Conservation (phyloP, 768 basidiomycete genomes). For the Tylopilus subfusipes region DNA sequence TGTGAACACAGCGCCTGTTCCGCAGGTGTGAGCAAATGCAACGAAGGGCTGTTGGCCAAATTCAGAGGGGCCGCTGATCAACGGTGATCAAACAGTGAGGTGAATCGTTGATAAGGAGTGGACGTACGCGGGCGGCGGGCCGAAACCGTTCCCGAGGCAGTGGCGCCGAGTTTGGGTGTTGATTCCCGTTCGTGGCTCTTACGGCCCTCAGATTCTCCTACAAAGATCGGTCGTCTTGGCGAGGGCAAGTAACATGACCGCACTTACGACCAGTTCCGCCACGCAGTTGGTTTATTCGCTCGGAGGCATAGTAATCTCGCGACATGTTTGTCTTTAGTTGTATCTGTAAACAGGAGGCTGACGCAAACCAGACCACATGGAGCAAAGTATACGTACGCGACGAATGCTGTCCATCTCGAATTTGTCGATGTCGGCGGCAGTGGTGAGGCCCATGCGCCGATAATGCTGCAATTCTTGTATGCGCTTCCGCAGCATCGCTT, state of each 20-base stretch:
- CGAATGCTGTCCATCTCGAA: constrained; percentile 75
- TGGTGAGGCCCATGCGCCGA: constrained; percentile 79
- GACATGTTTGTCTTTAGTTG: constrained; percentile 57
- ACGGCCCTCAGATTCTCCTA: constrained; percentile 47
- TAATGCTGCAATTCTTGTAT: constrained; percentile 92
- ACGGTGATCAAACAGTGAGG: constrained; percentile 2
- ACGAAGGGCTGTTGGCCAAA: constrained; percentile 82
- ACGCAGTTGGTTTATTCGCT: constrained; percentile 49
- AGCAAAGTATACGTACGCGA: constrained; percentile 47
- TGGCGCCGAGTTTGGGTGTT: constrained; percentile 47
- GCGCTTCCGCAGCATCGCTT: constrained; percentile 78
- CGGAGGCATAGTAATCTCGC: constrained; percentile 55
- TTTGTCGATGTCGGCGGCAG: constrained; percentile 85
- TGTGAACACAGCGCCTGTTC: constrained; percentile 88
- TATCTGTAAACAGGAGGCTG: constrained; percentile 36
- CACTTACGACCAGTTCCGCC: constrained; percentile 45
- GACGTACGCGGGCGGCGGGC: constrained; percentile 43
- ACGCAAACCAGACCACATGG: not conserved
- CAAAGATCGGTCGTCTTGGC: not conserved
- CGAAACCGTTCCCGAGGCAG: constrained; percentile 35
- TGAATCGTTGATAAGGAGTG: not conserved
- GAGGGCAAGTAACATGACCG: constrained; percentile 34
- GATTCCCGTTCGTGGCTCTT: constrained; percentile 60
- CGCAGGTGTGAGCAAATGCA: constrained; percentile 84
- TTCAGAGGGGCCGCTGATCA: constrained; percentile 65